Conservation (phyloP, 768 basidiomycete genomes). For the Trametes meyenii region DNA sequence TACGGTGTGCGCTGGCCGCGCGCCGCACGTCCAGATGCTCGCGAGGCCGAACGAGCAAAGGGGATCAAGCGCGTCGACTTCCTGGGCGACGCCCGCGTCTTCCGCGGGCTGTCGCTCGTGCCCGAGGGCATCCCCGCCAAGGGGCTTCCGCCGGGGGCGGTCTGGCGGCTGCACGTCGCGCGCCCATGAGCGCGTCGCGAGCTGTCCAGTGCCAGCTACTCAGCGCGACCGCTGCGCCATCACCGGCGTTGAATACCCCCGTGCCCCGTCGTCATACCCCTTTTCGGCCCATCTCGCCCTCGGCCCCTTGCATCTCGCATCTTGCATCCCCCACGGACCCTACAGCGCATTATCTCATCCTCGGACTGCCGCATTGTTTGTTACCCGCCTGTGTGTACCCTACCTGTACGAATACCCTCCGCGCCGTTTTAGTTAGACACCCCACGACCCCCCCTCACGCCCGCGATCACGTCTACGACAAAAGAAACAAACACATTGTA, state of each 20-base stretch:
- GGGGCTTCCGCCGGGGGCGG: slow-evolving; percentile 22
- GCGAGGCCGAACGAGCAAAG: slow-evolving; percentile 45
- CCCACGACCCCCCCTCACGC: not conserved
- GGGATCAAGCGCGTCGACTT: slow-evolving; percentile 61
- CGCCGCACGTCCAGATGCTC: slow-evolving; percentile 34
- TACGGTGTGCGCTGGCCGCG: slow-evolving; percentile 45
- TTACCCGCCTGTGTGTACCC: slow-evolving; percentile 1
- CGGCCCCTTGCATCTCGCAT: not conserved
- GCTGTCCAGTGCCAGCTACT: not conserved
- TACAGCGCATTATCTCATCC: slow-evolving; percentile 9
- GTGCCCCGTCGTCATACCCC: slow-evolving; percentile 2
- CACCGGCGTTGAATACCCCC: not conserved
- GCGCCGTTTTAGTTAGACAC: slow-evolving; percentile 9
- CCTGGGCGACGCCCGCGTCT: slow-evolving; percentile 36
- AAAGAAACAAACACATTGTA: not conserved
- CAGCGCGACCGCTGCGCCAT: slow-evolving; percentile 8
- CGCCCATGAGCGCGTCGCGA: slow-evolving; percentile 20
- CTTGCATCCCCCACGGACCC: slow-evolving; percentile 8
- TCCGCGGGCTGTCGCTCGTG: slow-evolving; percentile 27
- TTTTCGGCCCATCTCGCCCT: not conserved
- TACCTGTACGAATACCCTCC: slow-evolving; percentile 20
- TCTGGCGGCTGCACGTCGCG: slow-evolving; percentile 25
- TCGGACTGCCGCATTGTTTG: slow-evolving; percentile 10
- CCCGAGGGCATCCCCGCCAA: slow-evolving; percentile 22
- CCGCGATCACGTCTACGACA: not conserved